Evolutionary conservation across 805 yeast species (phyloP).

Genomic region (Lipomyces mesembrius): DNA sequence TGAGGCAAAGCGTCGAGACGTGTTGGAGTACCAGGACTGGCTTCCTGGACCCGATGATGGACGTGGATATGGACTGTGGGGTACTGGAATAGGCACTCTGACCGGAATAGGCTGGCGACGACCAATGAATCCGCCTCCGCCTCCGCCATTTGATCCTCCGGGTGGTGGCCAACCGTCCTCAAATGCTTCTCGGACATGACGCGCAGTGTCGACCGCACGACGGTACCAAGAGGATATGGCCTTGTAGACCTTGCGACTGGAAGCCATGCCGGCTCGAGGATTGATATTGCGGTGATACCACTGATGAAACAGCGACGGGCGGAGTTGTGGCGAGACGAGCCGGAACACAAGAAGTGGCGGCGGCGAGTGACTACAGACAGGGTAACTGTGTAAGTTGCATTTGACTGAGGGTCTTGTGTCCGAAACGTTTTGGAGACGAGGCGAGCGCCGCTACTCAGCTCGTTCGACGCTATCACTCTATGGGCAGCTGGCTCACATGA

Average conservation of each 20-base stretch:
- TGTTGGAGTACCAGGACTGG: constrained; percentile 6
- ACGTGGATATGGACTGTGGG: constrained; percentile 1
- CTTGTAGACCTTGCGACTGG: constrained; percentile 23
- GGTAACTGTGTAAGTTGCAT: not conserved
- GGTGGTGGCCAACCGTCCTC: constrained; percentile 30
- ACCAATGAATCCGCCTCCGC: constrained; percentile 24
- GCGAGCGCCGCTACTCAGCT: no score
- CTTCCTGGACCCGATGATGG: constrained; percentile 1
- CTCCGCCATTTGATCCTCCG: constrained; percentile 5
- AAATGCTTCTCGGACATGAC: constrained; percentile 31
- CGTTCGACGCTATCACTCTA: no score
- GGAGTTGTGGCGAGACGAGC: not conserved
- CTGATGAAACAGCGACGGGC: not conserved
- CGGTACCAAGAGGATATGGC: constrained; percentile 28
- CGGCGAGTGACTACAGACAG: not conserved
- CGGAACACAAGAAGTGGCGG: not conserved
- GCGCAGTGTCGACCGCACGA: constrained; percentile 27
- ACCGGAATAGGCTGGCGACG: constrained; percentile 30
- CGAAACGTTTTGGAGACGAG: no score
- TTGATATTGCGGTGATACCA: not conserved
- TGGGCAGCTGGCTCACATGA: no score
- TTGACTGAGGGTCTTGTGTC: no score
- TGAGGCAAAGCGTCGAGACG: constrained; percentile 6
- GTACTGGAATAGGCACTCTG: constrained; percentile 29
- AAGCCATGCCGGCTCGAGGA: constrained; percentile 11